Percentiles rank a stretch among this genome's conserved stretches.
phyloP scores from a whole-genome alignment of 2,329 filamentous ascomycete genomes.

The Ophiostoma fasciatum region DNA sequence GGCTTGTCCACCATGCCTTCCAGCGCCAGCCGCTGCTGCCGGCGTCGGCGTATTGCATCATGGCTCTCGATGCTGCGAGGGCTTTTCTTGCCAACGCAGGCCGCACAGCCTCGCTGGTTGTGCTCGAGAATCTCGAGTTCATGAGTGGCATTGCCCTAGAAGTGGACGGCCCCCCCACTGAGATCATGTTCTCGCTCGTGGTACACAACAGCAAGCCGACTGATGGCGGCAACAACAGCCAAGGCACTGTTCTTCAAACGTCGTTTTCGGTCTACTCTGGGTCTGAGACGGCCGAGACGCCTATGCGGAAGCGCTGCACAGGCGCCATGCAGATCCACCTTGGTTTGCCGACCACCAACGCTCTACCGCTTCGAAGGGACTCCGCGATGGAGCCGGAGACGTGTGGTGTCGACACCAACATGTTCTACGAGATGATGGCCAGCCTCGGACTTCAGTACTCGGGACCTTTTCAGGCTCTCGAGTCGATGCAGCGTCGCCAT shows the following conservation, averaged over 20 bases:
- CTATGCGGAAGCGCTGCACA: conserved; percentile 23
- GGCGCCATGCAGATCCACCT: conserved; percentile 20
- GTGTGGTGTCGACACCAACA: conserved; percentile 16
- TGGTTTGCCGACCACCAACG: conserved; percentile 13
- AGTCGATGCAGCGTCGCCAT: conserved; percentile 20
- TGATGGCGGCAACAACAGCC: conserved; percentile 4
- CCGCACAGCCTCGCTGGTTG: conserved; percentile 15
- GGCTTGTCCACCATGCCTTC: conserved; percentile 19
- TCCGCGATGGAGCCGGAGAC: conserved; percentile 17
- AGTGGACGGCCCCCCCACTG: conserved; percentile 19
- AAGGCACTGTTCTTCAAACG: conserved; percentile 9
- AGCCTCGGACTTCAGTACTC: conserved; percentile 23
- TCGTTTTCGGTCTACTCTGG: conserved; percentile 21
- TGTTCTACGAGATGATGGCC: conserved; percentile 28
- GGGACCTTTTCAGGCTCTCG: conserved; percentile 23
- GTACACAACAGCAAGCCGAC: too few relatives aligned
- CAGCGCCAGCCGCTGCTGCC: conserved; percentile 30
- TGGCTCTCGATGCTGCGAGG: conserved; percentile 29
- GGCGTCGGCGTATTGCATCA: conserved; percentile 30
- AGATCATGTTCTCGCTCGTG: conserved; percentile 22
- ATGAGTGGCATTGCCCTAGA: conserved; percentile 20
- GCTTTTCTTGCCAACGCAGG: conserved; percentile 15
- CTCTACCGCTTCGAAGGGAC: conserved; percentile 15
- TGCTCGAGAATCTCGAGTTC: conserved; percentile 20
- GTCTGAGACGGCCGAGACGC: conserved; percentile 16